A percentile compares a stretch with the other conserved stretches of the same genome.
Conservation (phyloP, 2,329 filamentous ascomycete genomes). For the Sarocladium brachiariae region DNA sequence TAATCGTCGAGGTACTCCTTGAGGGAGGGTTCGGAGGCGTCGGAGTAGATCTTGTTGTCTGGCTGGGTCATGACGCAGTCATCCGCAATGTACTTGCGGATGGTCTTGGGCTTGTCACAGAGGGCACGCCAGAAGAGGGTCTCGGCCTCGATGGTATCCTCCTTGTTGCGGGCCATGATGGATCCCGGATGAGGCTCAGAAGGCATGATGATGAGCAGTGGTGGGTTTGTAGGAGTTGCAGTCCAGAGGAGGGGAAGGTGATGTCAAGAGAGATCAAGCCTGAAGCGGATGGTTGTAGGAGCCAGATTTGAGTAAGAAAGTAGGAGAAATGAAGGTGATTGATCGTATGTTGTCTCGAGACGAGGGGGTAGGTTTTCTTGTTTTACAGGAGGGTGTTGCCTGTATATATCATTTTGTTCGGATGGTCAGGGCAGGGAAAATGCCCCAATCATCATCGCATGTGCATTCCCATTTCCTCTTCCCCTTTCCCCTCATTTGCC, state of each 20-base stretch:
- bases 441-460: neutral
- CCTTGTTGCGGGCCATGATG: slow-evolving; percentile 28
- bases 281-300: too few relatives aligned
- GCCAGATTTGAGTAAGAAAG: too few relatives aligned
- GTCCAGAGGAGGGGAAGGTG: neutral
- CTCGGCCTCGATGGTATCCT: slow-evolving; percentile 27
- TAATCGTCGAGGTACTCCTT: slow-evolving; percentile 25
- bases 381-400: neutral
- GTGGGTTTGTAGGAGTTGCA: neutral
- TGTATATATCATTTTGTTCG: slow-evolving; percentile 3
- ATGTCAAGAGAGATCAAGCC: neutral
- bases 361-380: too few relatives aligned
- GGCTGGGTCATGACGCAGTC: slow-evolving; percentile 26
- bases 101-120: slow-evolving; percentile 25
- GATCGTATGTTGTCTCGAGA: too few relatives aligned
- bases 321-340: too few relatives aligned
- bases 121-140: slow-evolving; percentile 28
- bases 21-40: slow-evolving; percentile 23
- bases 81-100: slow-evolving; percentile 27
- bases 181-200: slow-evolving; percentile 15
- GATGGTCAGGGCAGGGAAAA: neutral
- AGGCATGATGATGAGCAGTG: slow-evolving; percentile 13
- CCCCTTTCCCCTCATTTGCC: neutral
- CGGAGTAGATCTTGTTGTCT: slow-evolving; percentile 23
- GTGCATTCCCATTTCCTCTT: neutral